A percentile compares a stretch with the other conserved stretches of the same genome.
phyloP scores from a whole-genome alignment of 169 alveolate species.

The Eimeria brunetti region DNA sequence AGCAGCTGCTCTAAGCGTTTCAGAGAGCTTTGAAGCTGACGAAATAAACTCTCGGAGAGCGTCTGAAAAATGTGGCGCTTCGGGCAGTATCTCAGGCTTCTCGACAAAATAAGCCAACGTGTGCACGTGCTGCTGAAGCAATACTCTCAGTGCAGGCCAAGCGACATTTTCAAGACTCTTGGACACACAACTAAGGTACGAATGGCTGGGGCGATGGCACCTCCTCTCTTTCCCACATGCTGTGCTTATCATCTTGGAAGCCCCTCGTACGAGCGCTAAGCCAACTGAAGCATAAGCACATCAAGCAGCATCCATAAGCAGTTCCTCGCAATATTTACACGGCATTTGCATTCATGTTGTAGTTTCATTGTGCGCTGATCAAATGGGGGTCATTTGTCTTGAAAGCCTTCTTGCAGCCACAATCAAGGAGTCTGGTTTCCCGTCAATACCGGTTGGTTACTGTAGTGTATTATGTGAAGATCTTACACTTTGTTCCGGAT shows the following conservation, averaged over 20 bases:
- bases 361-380: not conserved
- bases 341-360: not conserved
- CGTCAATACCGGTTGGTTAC: not conserved
- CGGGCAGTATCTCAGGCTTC: conserved; percentile 24
- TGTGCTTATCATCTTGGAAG: conserved; percentile 40
- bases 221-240: conserved; percentile 47
- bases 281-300: conserved; percentile 39
- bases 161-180: conserved; percentile 49
- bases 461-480: not conserved
- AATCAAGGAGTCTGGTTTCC: not conserved
- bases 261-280: conserved; percentile 39
- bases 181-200: conserved; percentile 30
- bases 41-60: conserved; percentile 11
- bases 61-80: conserved; percentile 19
- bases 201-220: conserved; percentile 4
- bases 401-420: not conserved
- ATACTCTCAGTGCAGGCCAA: conserved; percentile 11
- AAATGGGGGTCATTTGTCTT: not conserved
- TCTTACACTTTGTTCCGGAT: conserved; percentile 39
- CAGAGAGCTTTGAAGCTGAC: conserved; percentile 22
- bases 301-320: not conserved
- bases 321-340: not conserved
- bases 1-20: conserved; percentile 13
- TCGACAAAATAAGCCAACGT: conserved; percentile 26
- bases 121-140: conserved; percentile 62